Conservation (phyloP, 2,329 filamentous ascomycete species). For the Botrytis paeoniae region DNA sequence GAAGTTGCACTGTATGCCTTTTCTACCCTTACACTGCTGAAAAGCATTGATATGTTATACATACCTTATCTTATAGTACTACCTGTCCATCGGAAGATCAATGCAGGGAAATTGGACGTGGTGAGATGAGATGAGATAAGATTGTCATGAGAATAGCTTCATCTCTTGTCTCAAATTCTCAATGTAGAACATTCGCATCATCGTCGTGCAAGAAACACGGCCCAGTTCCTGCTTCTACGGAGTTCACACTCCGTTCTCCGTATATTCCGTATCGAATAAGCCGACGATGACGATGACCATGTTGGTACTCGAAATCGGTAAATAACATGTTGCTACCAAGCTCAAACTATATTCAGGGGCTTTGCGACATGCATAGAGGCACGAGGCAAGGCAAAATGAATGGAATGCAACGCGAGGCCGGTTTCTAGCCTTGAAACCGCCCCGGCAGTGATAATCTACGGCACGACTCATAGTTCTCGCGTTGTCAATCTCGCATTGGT, state of each 20-base stretch:
- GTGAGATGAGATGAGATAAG: conserved; percentile 19
- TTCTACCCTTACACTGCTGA: neutral
- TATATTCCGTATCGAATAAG: neutral
- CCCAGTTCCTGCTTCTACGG: neutral
- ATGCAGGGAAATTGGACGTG: conserved; percentile 4
- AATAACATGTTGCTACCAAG: conserved; percentile 2
- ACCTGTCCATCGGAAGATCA: conserved; percentile 12
- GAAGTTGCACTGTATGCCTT: neutral
- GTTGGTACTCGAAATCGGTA: neutral
- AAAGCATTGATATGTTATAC: conserved; percentile 10
- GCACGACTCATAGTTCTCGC: neutral
- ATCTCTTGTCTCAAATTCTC: neutral
- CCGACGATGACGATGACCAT: neutral
- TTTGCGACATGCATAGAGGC: conserved; percentile 18
- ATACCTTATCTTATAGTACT: conserved; percentile 7
- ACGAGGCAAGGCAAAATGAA: conserved; percentile 14
- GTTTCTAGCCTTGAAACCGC: conserved; percentile 16
- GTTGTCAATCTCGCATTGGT: neutral
- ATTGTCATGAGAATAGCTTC: conserved; percentile 5
- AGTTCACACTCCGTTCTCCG: neutral
- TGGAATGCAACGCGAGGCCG: conserved; percentile 8
- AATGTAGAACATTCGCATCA: neutral
- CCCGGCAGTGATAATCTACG: conserved; percentile 8
- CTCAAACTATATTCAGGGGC: conserved; percentile 13
- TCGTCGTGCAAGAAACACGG: neutral